These are phyloP conservation scores for Petunia hybrid DNA, from an alignment of 305 asterid genomes.

Conservation along the genomic window DNA sequence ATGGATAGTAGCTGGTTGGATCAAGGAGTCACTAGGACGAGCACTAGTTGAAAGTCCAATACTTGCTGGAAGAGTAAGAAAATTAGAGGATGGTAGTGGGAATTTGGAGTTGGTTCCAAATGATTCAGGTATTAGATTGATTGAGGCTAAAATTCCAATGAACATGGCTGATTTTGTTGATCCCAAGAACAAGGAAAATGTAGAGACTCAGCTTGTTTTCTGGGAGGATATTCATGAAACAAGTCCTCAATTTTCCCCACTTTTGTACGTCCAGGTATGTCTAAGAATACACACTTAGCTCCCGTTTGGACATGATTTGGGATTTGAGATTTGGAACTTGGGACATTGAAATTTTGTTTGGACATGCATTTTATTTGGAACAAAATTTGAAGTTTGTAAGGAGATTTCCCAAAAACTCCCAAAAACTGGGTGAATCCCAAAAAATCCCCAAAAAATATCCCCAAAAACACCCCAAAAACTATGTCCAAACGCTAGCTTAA, in stretches of 20 bases:
- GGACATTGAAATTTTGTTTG: too few relatives aligned
- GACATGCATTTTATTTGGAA: too few relatives aligned
- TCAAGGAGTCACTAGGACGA: slow-evolving; percentile 57
- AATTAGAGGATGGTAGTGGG: slow-evolving; percentile 5
- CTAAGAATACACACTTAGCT: not conserved
- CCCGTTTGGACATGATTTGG: too few relatives aligned
- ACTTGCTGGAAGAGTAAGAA: slow-evolving; percentile 64
- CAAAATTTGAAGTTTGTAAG: too few relatives aligned
- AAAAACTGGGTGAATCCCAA: too few relatives aligned
- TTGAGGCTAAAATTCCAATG: slow-evolving; percentile 47
- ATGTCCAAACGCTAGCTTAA: too few relatives aligned
- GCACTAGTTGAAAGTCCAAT: slow-evolving; percentile 63
- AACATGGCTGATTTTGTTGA: slow-evolving; percentile 51
- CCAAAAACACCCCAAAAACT: too few relatives aligned
- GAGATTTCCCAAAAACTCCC: too few relatives aligned
- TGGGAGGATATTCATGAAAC: slow-evolving; percentile 61
- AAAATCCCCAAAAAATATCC: too few relatives aligned
- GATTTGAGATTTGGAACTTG: too few relatives aligned
- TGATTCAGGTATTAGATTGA: slow-evolving; percentile 61
- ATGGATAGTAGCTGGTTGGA: slow-evolving; percentile 56
- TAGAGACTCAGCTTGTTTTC: slow-evolving; percentile 51
- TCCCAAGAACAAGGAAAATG: slow-evolving; percentile 41
- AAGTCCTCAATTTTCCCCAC: slow-evolving; percentile 60
- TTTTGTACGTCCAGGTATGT: slow-evolving; percentile 66
- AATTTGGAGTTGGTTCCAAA: slow-evolving; percentile 53